Conservation (phyloP, 225 moss, liverwort and hornwort genomes). For the Polytrichum formosum region DNA sequence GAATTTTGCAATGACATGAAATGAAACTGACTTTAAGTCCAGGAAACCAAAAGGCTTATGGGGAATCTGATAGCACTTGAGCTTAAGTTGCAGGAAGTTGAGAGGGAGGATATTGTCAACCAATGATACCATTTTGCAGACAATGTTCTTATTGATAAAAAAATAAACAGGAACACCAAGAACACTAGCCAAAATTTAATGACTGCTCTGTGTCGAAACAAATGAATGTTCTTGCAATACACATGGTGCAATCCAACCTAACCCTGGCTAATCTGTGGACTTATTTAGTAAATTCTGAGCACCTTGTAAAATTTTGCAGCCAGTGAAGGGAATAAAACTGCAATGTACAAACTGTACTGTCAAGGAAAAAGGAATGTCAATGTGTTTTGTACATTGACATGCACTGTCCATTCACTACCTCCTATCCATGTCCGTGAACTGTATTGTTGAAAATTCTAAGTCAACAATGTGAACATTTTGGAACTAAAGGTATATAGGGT, state of each 20-base stretch:
- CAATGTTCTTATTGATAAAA: neutral
- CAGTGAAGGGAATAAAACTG: neutral
- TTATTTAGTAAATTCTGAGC: slow-evolving; percentile 4
- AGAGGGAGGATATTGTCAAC: no score
- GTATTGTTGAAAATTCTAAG: neutral
- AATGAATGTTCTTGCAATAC: neutral
- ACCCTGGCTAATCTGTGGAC: neutral
- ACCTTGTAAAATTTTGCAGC: neutral
- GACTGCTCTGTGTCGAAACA: slow-evolving; percentile 13
- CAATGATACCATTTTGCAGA: no score
- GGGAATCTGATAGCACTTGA: no score
- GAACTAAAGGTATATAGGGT: no score
- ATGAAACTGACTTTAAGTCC: no score
- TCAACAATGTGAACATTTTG: no score
- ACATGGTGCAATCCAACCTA: neutral
- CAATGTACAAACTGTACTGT: neutral
- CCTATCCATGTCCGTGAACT: neutral
- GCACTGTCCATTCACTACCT: no score
- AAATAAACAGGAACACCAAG: slow-evolving; percentile 5
- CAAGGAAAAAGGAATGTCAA: neutral
- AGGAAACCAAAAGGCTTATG: no score
- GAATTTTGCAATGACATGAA: no score
- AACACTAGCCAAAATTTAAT: slow-evolving; percentile 3
- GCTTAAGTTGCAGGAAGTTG: no score
- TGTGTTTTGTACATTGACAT: no score